Percentiles rank a stretch among this genome's conserved stretches.
phyloP scores from a whole-genome alignment of 2,329 filamentous ascomycete species.

The Annulohypoxylon truncatum region DNA sequence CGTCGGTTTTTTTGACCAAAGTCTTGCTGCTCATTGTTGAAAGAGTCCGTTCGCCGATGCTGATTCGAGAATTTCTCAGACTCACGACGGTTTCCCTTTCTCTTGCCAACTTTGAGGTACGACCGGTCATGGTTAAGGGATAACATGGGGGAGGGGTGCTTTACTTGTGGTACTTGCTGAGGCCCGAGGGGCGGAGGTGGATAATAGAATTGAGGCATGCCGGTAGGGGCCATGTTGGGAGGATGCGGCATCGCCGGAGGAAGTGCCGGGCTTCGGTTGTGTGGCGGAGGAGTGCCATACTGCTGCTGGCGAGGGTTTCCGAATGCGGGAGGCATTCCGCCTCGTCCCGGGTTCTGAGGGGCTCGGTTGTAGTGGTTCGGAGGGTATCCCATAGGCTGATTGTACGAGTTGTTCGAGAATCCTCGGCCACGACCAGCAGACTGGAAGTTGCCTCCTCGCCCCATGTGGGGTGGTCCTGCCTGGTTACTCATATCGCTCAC shows the following conservation, averaged over 20 bases:
- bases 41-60: constrained; percentile 53
- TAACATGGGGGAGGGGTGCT: constrained; percentile 57
- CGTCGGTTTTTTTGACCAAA: constrained; percentile 54
- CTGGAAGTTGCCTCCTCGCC: constrained; percentile 67
- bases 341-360: constrained; percentile 61
- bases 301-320: constrained; percentile 56
- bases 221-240: constrained; percentile 73
- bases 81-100: constrained; percentile 59
- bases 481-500: constrained; percentile 78
- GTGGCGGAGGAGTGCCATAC: constrained; percentile 59
- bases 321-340: constrained; percentile 59
- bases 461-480: constrained; percentile 64
- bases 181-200: constrained; percentile 68
- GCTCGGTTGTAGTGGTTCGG: constrained; percentile 55
- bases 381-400: constrained; percentile 59
- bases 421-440: constrained; percentile 63
- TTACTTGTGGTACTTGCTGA: constrained; percentile 71
- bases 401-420: constrained; percentile 62
- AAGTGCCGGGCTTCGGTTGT: constrained; percentile 57
- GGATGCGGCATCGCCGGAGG: constrained; percentile 72
- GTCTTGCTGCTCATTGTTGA: constrained; percentile 52
- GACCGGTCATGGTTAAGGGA: constrained; percentile 50
- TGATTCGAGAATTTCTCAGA: constrained; percentile 59
- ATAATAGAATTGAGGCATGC: constrained; percentile 72
- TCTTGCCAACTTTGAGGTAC: constrained; percentile 57